phyloP scores from a whole-genome alignment of 2,329 filamentous ascomycete genomes.

The Camillea tinctor region DNA sequence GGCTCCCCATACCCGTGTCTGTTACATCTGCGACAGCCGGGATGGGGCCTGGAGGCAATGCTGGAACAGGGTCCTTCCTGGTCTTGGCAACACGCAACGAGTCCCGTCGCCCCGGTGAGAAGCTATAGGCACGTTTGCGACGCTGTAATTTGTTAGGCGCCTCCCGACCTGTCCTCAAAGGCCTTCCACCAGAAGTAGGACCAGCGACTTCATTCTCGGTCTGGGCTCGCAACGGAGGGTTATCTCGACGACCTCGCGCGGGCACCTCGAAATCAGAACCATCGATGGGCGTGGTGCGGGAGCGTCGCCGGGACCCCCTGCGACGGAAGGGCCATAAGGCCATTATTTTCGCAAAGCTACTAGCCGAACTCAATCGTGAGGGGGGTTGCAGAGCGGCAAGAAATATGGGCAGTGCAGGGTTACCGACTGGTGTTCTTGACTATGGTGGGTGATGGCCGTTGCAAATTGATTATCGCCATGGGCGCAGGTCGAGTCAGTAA shows the following conservation, averaged over 20 bases:
- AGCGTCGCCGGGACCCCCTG: constrained; percentile 64
- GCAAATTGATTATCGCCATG: constrained; percentile 33
- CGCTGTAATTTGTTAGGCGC: constrained; percentile 50
- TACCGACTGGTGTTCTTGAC: constrained; percentile 23
- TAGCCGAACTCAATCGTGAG: constrained; percentile 4
- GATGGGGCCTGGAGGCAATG: constrained; percentile 21
- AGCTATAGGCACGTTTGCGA: constrained; percentile 55
- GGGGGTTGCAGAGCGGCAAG: constrained; percentile 9
- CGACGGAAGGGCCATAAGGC: constrained; percentile 82
- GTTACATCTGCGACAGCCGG: constrained; percentile 11
- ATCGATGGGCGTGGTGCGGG: constrained; percentile 34
- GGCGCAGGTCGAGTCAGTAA: constrained; percentile 26
- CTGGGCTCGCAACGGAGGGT: constrained; percentile 22
- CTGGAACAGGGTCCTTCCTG: constrained; percentile 27
- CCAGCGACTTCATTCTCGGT: constrained; percentile 24
- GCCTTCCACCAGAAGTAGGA: constrained; percentile 27
- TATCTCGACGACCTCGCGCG: constrained; percentile 18
- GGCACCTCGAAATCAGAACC: constrained; percentile 18
- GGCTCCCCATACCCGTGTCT: constrained; percentile 1
- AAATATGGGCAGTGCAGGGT: constrained; percentile 20
- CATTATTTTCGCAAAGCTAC: constrained; percentile 48
- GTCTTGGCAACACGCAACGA: constrained; percentile 43
- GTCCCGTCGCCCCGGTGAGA: constrained; percentile 60
- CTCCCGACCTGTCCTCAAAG: constrained; percentile 34
- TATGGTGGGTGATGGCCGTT: constrained; percentile 24